Base-by-base conservation (phyloP, 441 rosid species). In the Aleurites moluccanus region DNA sequence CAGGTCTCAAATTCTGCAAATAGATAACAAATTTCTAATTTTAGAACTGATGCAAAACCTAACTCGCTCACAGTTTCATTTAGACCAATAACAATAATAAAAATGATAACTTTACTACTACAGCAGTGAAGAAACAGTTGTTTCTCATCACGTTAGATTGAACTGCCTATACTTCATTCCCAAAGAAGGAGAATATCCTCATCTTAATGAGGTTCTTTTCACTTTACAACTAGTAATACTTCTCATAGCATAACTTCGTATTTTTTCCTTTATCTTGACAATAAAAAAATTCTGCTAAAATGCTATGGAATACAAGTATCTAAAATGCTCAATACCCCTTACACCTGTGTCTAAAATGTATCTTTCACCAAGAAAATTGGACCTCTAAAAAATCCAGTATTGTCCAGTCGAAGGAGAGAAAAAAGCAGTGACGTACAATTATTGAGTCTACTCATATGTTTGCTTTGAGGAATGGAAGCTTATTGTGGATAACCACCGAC, bases 1-100 rank as follows among this genome's bases (percentile, higher is more conserved):
- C 82, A 15, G 99, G 99, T 82, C 99, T 88, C 83, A 90, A 77
- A 77, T 93, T 88, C 99, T 96, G 86, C 63, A 78, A 72, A 76
- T 23, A 25, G 38, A 61, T 45, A n/a, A 44, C 53, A 67, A 73
- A 69, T 61, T 59, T 30, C 21, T 4, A 9, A 35, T 23, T 1
- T 73, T 61, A 70, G 45, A 30, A 52, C 70, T 40, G 40, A 67
- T 8, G 42, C 25, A 35, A 10, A 64, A 64, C 14, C 11, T 16
- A 64, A 16, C 67, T 33, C 10, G 21, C 18, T 16, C 13, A 18
- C 20, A 13, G 18, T 21, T 25, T 47, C 15, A 25, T 6, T 25
- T 25, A 38, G 40, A 38, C 7, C 40, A 38, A 38, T 38, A 0
- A 38, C 40, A 38, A 38, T 38, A 5, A 38, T 6, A 38, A 38